Percentiles rank a stretch among this genome's conserved stretches.
Conservation (phyloP, 2,329 filamentous ascomycete species). For the Monosporascus ibericus region DNA sequence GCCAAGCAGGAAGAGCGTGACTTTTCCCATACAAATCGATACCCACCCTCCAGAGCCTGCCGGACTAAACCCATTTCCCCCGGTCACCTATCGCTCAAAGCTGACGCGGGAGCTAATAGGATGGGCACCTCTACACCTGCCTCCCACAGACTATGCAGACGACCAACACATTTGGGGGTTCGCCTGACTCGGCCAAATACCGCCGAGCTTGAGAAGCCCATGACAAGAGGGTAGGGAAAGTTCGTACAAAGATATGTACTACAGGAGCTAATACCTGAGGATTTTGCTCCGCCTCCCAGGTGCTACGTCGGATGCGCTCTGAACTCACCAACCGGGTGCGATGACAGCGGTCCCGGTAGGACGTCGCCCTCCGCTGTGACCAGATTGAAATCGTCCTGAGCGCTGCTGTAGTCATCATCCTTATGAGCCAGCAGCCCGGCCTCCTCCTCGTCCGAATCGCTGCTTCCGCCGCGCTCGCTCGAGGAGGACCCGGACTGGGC, state of each 20-base stretch:
- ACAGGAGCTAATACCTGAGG: not conserved
- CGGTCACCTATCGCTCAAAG: not conserved
- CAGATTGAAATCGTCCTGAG: constrained; percentile 25
- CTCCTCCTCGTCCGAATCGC: constrained; percentile 40
- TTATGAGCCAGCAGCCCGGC: constrained; percentile 38
- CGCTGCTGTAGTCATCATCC: constrained; percentile 23
- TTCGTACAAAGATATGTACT: not conserved
- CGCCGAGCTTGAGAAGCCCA: not conserved
- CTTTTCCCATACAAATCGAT: no score
- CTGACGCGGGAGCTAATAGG: not conserved
- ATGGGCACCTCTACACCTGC: not conserved
- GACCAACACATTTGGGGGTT: not conserved
- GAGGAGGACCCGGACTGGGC: constrained; percentile 25
- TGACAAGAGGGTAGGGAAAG: not conserved
- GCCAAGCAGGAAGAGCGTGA: no score
- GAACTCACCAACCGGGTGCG: constrained; percentile 12
- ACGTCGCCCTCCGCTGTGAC: constrained; percentile 36
- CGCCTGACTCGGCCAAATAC: not conserved
- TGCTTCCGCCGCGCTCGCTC: constrained; percentile 28
- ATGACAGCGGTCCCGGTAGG: constrained; percentile 28
- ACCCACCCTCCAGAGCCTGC: no score
- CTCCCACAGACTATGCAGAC: not conserved
- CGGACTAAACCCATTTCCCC: no score
- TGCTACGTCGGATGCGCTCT: constrained; percentile 17
- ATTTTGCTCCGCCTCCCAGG: constrained; percentile 11